Conservation (phyloP, 768 basidiomycete species). For the Phaeolepiota aurea region DNA sequence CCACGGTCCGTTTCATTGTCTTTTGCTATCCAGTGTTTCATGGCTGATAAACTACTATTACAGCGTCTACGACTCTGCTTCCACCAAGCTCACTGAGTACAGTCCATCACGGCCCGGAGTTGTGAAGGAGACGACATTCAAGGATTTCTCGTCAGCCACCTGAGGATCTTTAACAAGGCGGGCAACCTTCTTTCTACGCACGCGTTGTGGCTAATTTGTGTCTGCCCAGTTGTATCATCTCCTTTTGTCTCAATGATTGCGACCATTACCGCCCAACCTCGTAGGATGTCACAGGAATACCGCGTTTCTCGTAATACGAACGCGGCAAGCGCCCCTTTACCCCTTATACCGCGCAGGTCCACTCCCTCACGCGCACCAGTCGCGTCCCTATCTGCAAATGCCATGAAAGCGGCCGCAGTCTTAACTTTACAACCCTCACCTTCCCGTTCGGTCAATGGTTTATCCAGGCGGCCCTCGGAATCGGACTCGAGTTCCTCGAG, state of each 20-base stretch:
- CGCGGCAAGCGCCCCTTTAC: conserved; percentile 51
- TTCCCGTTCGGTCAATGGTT: conserved; percentile 10
- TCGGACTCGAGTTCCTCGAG: conserved; percentile 29
- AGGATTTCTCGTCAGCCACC: no score
- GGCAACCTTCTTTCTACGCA: no score
- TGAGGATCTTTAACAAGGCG: no score
- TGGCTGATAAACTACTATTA: no score
- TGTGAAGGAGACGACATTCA: no score
- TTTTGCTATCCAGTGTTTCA: no score
- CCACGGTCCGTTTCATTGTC: no score
- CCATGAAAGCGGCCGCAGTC: conserved; percentile 10
- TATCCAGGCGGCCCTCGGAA: conserved; percentile 12
- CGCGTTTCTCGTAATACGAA: conserved; percentile 34
- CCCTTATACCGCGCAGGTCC: conserved; percentile 50
- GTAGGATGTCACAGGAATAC: conserved; percentile 26
- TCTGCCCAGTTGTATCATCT: no score
- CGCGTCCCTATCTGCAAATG: conserved; percentile 11
- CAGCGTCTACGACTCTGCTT: no score
- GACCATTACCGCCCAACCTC: conserved; percentile 26
- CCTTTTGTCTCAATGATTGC: conserved; percentile 41
- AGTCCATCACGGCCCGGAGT: no score
- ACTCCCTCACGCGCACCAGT: conserved; percentile 19
- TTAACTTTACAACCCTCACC: conserved; percentile 16
- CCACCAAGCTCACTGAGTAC: no score
- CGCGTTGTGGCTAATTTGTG: no score